Base-by-base conservation (phyloP, 805 yeast genomes). In the Candida adriatica region DNA sequence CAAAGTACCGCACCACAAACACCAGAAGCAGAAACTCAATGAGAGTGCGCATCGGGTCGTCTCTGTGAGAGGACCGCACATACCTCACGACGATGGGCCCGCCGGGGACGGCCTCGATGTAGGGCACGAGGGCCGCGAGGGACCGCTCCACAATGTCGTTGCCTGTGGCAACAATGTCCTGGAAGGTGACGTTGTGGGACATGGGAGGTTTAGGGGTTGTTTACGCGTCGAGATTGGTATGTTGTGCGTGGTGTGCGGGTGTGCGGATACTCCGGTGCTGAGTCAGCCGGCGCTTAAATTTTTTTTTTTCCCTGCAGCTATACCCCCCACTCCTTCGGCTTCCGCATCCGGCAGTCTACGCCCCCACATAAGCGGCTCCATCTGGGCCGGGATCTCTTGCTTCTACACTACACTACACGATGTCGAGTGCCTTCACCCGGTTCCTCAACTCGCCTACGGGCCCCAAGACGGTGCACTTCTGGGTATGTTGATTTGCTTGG, bases 391-490 rank as follows among this genome's bases (percentile, higher is more conserved):
- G n/a, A n/a, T n/a, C 22, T 11, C 10, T 19, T 19, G 10, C 22
- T 8, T 19, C 22, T 8, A 8, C 22, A 19, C 22, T 19, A 19
- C 22, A 39, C 33, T 37, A 37, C 44, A 19, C 37, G 35, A 7
- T 57, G 79, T 13, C 59, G 76, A 20, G 74, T 19, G 22, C 72
- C 28, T 84, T 90, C 59, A 61, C 71, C 39, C 70, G 83, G 51
- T 86, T 79, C 53, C 55, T 85, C 55, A 73, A 78, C 48, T 79
- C 95, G 13, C 94, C 82, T 55, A 85, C 98, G 13, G 98, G 98
- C 19, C 98, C 98, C 24, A 78, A 64, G 55, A 90, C 98, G n/a
- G 88, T 92, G 35, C 98, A 90, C 56, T 90, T 90, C 62, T 90
- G 98, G 98, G 94, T 74, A 59, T 24, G 73, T 63, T 17, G 26